Percentiles rank a stretch among this genome's conserved stretches.
These are phyloP conservation scores for Penicillium tannophilum DNA, from an alignment of 495 filamentous ascomycete species.

Conservation along the genomic window DNA sequence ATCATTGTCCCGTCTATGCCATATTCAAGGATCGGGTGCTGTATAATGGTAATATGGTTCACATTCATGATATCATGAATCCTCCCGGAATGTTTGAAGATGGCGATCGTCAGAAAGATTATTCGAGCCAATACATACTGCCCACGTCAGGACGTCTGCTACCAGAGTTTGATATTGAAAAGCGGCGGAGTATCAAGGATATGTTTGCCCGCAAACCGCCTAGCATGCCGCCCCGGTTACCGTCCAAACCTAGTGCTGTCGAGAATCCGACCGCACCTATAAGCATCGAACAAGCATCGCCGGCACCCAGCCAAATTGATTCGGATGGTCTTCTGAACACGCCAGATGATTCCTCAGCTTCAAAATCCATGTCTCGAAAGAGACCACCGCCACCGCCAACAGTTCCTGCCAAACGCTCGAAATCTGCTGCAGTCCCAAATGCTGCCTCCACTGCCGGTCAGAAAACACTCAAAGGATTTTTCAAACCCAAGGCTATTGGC, in stretches of 20 bases:
- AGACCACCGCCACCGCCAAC: constrained; percentile 25
- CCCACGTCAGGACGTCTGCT: constrained; percentile 81
- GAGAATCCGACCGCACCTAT: constrained; percentile 11
- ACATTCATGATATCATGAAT: constrained; percentile 78
- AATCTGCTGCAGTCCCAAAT: constrained; percentile 34
- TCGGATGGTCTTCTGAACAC: background rate
- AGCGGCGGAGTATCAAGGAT: constrained; percentile 82
- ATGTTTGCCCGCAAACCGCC: constrained; percentile 75
- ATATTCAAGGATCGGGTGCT: constrained; percentile 65
- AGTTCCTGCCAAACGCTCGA: constrained; percentile 47
- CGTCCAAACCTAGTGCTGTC: background rate
- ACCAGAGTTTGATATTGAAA: constrained; percentile 73
- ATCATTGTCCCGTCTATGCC: constrained; percentile 93
- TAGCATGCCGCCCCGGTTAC: background rate
- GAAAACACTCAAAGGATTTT: constrained; percentile 81
- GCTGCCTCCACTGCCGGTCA: constrained; percentile 55
- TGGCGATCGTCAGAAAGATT: constrained; percentile 69
- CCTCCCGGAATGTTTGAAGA: constrained; percentile 71
- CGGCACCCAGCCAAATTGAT: background rate
- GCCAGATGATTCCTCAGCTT: background rate
- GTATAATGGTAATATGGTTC: constrained; percentile 48
- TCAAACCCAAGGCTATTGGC: constrained; percentile 54
- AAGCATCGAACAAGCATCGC: constrained; percentile 1
- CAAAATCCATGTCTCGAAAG: constrained; percentile 31
- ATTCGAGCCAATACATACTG: constrained; percentile 63